Base-by-base conservation (phyloP, 1,284 basidiomycete genomes). In the Puccinia coronata region DNA sequence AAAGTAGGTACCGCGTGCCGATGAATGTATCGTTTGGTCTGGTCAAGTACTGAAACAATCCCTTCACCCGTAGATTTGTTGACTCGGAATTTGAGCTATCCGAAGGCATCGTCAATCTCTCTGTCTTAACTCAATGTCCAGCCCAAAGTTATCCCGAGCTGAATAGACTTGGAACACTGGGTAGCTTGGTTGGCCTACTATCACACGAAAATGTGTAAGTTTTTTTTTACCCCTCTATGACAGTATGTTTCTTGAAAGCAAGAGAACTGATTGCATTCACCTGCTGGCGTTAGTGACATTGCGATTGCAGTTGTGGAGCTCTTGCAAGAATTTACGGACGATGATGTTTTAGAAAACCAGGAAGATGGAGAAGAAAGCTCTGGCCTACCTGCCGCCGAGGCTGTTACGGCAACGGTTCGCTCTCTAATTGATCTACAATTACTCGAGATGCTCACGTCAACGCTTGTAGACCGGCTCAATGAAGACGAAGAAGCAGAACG, bases 31-130 rank as follows among this genome's bases (percentile, higher is more conserved):
- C 36, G 12, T 39, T 49, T 31, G n/a, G 18, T 72, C 34, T n/a
- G 16, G 16, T 47, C 34, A 2, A 16, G 39, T 41, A 3, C 28
- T 31, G 34, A n/a, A 31, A 14, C 55, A 28, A 11, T 82, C 25
- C 0, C 3, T 59, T 47, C 51, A 57, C 59, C 5, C 47, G 11
- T 84, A 96, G 96, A 86, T 99, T 99, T 88, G 97, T 99, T 84
- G 95, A 98, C 84, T 99, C 97, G 0, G 97, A 99, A 88, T 93
- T 94, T 36, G 95, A 98, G 85, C 90, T 99, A 11, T 94, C 99
- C 84, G 88, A 89, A 74, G 90, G 94, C 20, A 90, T 99, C 82
- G 95, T 96, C 47, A 82, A 82, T 85, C 89, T 92, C 2, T 88
- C 98, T 73, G 91, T 96, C 1, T 89, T 99, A n/a, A 93, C 97